A percentile compares a stretch with the other conserved stretches of the same genome.
These are phyloP conservation scores for Vanrija humicola DNA, from an alignment of 1,284 basidiomycete genomes.

Conservation along the genomic window DNA sequence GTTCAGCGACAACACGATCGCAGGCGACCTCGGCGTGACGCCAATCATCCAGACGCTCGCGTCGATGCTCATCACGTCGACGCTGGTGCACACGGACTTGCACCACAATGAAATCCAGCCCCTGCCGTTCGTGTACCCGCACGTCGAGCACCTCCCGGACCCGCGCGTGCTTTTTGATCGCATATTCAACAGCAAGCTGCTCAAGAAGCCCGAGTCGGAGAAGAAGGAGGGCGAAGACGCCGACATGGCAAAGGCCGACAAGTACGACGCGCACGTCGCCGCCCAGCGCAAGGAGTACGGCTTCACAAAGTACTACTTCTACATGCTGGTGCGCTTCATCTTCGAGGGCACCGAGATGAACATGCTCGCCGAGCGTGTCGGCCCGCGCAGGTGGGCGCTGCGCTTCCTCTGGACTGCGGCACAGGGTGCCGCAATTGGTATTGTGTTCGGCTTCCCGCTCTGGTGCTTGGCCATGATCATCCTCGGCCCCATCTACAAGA, in stretches of 20 bases:
- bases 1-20: constrained; percentile 42
- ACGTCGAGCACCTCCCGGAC: constrained; percentile 47
- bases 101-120: constrained; percentile 43
- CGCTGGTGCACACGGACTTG: constrained; percentile 49
- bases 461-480: constrained; percentile 47
- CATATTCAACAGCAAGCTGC: constrained; percentile 3
- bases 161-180: constrained; percentile 25
- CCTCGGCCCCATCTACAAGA: constrained; percentile 46
- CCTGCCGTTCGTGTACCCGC: constrained; percentile 48
- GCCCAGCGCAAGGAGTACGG: constrained; percentile 3
- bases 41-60: constrained; percentile 45
- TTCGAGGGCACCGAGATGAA: constrained; percentile 50
- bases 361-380: constrained; percentile 33
- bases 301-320: constrained; percentile 30
- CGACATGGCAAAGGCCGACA: not conserved
- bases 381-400: constrained; percentile 27
- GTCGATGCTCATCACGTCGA: constrained; percentile 48
- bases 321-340: constrained; percentile 47
- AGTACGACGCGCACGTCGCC: not conserved
- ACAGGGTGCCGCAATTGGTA: constrained; percentile 45
- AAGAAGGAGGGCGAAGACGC: not conserved
- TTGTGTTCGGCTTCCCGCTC: constrained; percentile 46
- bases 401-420: constrained; percentile 40
- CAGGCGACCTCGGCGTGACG: constrained; percentile 49
- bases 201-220: not conserved